Percentiles rank a stretch among this genome's conserved stretches.
Conservation (phyloP, 768 basidiomycete species). For the Dacryopinax primogenitus region DNA sequence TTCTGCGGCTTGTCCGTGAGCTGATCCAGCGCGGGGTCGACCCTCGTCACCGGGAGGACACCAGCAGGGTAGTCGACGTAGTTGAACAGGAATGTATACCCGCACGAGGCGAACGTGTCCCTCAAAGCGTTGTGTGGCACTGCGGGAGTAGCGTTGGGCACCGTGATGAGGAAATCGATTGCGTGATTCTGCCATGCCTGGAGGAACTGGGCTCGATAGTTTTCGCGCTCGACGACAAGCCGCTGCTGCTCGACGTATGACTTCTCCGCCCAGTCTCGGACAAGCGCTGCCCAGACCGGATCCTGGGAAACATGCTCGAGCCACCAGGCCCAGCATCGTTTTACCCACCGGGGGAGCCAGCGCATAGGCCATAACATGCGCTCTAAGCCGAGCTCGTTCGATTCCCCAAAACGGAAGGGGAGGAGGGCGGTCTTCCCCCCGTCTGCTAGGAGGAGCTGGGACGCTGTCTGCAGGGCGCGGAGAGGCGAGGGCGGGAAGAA, state of each 20-base stretch:
- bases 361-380: conserved; percentile 31
- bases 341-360: conserved; percentile 36
- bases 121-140: conserved; percentile 41
- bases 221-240: conserved; percentile 36
- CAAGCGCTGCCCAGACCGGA: conserved; percentile 40
- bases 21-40: conserved; percentile 35
- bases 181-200: conserved; percentile 33
- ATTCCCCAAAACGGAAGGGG: conserved; percentile 33
- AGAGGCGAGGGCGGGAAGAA: conserved; percentile 12
- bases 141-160: conserved; percentile 50
- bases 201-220: conserved; percentile 34
- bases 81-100: conserved; percentile 57
- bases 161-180: conserved; percentile 51
- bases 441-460: conserved; percentile 41
- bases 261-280: conserved; percentile 40
- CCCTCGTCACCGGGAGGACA: conserved; percentile 46
- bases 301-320: conserved; percentile 41
- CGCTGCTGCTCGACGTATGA: conserved; percentile 39
- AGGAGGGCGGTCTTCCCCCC: conserved; percentile 28
- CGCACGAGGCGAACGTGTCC: conserved; percentile 45
- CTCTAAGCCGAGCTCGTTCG: conserved; percentile 38
- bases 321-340: conserved; percentile 40
- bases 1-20: conserved; percentile 31
- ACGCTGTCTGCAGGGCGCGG: conserved; percentile 33
- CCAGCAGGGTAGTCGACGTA: conserved; percentile 47